Evolutionary conservation across 495 filamentous ascomycete species (phyloP).

Genomic region (Annulohypoxylon nitens): DNA sequence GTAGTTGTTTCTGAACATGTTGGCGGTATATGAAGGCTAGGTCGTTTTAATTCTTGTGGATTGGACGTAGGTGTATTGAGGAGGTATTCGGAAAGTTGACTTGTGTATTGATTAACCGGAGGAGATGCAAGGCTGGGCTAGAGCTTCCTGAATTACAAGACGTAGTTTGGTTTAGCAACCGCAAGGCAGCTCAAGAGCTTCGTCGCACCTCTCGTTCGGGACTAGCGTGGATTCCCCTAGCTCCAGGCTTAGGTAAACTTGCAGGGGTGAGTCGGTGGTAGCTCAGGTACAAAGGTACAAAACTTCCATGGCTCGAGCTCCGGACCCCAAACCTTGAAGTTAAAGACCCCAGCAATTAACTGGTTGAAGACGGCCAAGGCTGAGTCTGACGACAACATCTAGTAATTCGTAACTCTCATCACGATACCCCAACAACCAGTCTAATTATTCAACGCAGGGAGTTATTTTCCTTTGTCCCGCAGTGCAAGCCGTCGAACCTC

Average conservation of each 20-base stretch:
- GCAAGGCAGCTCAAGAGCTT: slow-evolving; percentile 55
- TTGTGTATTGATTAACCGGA: slow-evolving; percentile 18
- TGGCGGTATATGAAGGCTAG: slow-evolving; percentile 49
- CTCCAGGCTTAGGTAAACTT: slow-evolving; percentile 35
- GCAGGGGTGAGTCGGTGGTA: not conserved
- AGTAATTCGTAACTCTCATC: slow-evolving; percentile 41
- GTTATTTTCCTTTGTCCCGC: slow-evolving; percentile 8
- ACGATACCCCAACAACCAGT: slow-evolving; percentile 16
- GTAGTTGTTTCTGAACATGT: slow-evolving; percentile 99
- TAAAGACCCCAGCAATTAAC: slow-evolving; percentile 20
- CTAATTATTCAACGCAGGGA: slow-evolving; percentile 18
- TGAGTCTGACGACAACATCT: slow-evolving; percentile 54
- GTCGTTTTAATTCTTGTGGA: slow-evolving; percentile 1
- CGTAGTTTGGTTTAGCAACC: slow-evolving; percentile 29
- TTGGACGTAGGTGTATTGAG: slow-evolving; percentile 34
- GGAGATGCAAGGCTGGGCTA: slow-evolving; percentile 46
- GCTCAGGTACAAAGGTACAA: slow-evolving; percentile 23
- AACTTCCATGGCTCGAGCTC: slow-evolving; percentile 50
- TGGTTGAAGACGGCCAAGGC: slow-evolving; percentile 45
- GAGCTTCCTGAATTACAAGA: slow-evolving; percentile 37
- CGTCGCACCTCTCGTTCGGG: slow-evolving; percentile 48
- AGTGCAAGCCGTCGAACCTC: not conserved
- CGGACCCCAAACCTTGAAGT: slow-evolving; percentile 20
- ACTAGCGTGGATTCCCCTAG: slow-evolving; percentile 37
- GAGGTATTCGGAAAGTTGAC: slow-evolving; percentile 47